Evolutionary conservation across 2,329 filamentous ascomycete genomes (phyloP).

Genomic region (Hypoxylon sp.): DNA sequence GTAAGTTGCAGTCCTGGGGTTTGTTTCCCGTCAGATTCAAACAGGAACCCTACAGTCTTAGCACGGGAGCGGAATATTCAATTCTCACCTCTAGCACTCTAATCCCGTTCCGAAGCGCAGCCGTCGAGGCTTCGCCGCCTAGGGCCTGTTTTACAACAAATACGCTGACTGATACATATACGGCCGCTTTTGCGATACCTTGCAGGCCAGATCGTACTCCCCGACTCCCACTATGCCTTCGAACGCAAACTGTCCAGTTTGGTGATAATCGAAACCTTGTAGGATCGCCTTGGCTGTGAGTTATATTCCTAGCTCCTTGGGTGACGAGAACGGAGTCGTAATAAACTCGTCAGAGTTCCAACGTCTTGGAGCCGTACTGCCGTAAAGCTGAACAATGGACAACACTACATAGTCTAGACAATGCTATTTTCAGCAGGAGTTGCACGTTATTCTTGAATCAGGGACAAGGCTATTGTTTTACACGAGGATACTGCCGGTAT

Average conservation of each 20-base stretch:
- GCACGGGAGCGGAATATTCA: background rate
- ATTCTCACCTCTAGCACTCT: background rate
- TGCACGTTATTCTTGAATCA: background rate
- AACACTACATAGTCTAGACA: background rate
- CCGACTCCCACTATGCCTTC: background rate
- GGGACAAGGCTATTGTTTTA: background rate
- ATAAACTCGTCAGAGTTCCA: too few relatives aligned
- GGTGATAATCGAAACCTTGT: background rate
- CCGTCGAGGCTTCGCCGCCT: fast-evolving
- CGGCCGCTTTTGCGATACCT: background rate
- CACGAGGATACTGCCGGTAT: background rate
- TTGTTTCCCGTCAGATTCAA: background rate
- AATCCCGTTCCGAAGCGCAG: background rate
- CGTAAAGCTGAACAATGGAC: background rate
- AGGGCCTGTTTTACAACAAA: background rate
- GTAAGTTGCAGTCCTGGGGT: background rate
- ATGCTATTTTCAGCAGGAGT: background rate
- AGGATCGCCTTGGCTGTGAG: background rate
- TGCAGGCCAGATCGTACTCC: background rate
- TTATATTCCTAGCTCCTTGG: background rate
- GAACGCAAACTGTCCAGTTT: too few relatives aligned
- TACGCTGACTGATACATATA: background rate
- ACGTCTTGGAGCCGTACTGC: too few relatives aligned
- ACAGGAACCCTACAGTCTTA: background rate
- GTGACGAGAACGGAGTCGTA: too few relatives aligned